Evolutionary conservation across 768 basidiomycete species (phyloP).

Genomic region (Tylopilus balloui): DNA sequence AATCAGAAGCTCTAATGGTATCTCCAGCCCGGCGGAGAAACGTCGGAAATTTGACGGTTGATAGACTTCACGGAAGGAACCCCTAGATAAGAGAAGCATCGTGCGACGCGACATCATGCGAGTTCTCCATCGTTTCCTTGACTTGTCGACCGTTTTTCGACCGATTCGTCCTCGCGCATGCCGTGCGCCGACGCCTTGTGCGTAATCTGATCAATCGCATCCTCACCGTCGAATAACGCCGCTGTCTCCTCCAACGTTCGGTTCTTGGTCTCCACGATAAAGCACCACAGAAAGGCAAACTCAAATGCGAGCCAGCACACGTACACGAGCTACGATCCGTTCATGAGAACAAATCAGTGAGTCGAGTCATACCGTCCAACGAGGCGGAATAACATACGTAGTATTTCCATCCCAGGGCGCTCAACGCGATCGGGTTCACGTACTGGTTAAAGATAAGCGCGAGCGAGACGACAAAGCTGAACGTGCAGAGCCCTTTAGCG

Average conservation of each 20-base stretch:
- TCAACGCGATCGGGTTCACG: slow-evolving; percentile 72
- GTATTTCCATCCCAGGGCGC: slow-evolving; percentile 49
- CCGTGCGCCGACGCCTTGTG: slow-evolving; percentile 8
- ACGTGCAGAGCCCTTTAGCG: slow-evolving; percentile 74
- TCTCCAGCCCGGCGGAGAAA: too few species aligned
- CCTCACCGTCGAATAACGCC: slow-evolving; percentile 65
- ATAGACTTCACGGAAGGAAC: too few species aligned
- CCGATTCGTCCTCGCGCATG: not conserved
- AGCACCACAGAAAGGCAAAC: slow-evolving; percentile 12
- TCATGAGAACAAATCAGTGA: not conserved
- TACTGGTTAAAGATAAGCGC: slow-evolving; percentile 77
- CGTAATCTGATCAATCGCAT: slow-evolving; percentile 16
- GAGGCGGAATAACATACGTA: slow-evolving; percentile 9
- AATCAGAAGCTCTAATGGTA: too few species aligned
- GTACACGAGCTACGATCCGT: slow-evolving; percentile 13
- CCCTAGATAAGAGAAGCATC: not conserved
- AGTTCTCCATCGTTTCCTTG: not conserved
- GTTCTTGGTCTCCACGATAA: slow-evolving; percentile 21
- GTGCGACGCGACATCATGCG: slow-evolving; percentile 1
- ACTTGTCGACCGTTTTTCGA: slow-evolving; percentile 7
- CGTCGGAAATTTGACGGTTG: too few species aligned
- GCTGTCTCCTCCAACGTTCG: slow-evolving; percentile 71
- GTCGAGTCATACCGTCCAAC: not conserved
- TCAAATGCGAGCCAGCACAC: slow-evolving; percentile 19
- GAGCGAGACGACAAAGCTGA: slow-evolving; percentile 63